Percentiles rank a stretch among this genome's conserved stretches.
phyloP scores from a whole-genome alignment of 2,329 filamentous ascomycete species.

The Fusarium annulatum region DNA sequence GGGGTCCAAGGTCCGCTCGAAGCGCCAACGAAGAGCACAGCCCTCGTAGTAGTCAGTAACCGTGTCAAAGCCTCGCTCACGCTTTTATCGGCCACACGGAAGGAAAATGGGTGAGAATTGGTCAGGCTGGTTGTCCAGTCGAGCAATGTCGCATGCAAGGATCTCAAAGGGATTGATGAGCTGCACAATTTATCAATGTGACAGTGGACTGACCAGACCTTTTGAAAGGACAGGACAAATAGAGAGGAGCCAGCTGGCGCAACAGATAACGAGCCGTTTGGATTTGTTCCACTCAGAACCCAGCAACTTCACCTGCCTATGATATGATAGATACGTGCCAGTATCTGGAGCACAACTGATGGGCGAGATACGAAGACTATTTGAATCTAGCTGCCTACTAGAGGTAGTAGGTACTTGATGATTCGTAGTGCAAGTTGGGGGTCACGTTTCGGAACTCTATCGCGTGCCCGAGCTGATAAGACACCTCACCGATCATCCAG shows the following conservation, averaged over 20 bases:
- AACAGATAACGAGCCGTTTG: slow-evolving; percentile 25
- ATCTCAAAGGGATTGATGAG: slow-evolving; percentile 24
- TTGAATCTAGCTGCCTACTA: slow-evolving; percentile 4
- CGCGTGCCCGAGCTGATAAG: slow-evolving; percentile 36
- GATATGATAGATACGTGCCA: slow-evolving; percentile 24
- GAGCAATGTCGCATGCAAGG: slow-evolving; percentile 29
- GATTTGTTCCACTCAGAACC: slow-evolving; percentile 37
- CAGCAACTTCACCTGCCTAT: slow-evolving; percentile 11
- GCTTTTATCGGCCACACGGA: slow-evolving; percentile 24
- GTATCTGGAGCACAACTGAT: slow-evolving; percentile 14
- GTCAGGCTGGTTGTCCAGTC: slow-evolving; percentile 28
- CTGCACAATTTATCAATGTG: slow-evolving; percentile 15
- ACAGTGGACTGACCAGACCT: slow-evolving; percentile 20
- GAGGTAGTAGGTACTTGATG: slow-evolving; percentile 17
- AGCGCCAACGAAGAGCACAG: slow-evolving; percentile 32
- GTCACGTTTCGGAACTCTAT: slow-evolving; percentile 20
- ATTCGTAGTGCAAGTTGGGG: slow-evolving; percentile 18
- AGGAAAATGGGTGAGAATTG: slow-evolving; percentile 18
- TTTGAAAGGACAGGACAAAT: slow-evolving; percentile 32
- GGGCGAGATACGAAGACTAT: slow-evolving; percentile 18
- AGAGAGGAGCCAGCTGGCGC: slow-evolving; percentile 40
- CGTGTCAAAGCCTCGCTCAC: slow-evolving; percentile 20
- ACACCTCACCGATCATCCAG: slow-evolving; percentile 2
- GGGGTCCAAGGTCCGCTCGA: slow-evolving; percentile 24
- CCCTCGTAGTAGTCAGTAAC: slow-evolving; percentile 15